A percentile compares a stretch with the other conserved stretches of the same genome.
Evolutionary conservation across 192 early-diverging fungal species (phyloP).

Genomic region (Rhizophagus clarus): DNA sequence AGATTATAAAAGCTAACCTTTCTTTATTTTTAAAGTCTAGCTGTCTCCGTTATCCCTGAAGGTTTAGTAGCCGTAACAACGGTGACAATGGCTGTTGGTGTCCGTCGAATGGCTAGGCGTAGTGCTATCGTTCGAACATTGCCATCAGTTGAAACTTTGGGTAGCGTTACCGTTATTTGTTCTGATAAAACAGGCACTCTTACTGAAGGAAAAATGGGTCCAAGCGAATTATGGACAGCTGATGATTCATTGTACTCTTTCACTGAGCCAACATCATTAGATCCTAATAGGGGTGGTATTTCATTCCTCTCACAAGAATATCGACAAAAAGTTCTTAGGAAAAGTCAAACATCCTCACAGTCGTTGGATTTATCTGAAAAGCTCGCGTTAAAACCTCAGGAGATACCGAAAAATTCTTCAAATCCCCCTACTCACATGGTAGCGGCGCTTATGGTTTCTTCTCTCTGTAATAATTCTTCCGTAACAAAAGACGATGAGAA

Average conservation of each 20-base stretch:
- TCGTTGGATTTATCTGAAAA: not conserved
- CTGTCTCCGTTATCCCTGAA: slow-evolving; percentile 97
- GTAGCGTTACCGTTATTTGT: slow-evolving; percentile 95
- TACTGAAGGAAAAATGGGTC: slow-evolving; percentile 98
- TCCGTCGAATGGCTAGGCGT: slow-evolving; percentile 87
- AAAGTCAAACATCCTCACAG: not conserved
- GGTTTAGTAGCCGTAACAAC: slow-evolving; percentile 97
- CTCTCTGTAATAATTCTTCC: slow-evolving; percentile 86
- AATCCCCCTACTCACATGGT: slow-evolving; percentile 54
- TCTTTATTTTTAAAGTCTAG: slow-evolving; percentile 61
- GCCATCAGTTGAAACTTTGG: slow-evolving; percentile 93
- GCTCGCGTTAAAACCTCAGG: slow-evolving; percentile 33
- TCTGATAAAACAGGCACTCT: slow-evolving; percentile 97
- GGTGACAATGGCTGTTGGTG: slow-evolving; percentile 95
- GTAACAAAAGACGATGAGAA: slow-evolving; percentile 60
- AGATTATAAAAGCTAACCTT: not conserved
- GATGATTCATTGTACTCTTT: slow-evolving; percentile 69
- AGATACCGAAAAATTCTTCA: slow-evolving; percentile 47
- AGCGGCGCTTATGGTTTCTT: slow-evolving; percentile 69
- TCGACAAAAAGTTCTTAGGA: not conserved
- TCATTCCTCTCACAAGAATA: slow-evolving; percentile 22
- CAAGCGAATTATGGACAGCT: slow-evolving; percentile 78
- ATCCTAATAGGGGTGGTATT: slow-evolving; percentile 52
- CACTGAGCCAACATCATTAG: slow-evolving; percentile 58
- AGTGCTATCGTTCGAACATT: slow-evolving; percentile 92